Conservation (phyloP, 768 basidiomycete species). For the Harrya chromipes region DNA sequence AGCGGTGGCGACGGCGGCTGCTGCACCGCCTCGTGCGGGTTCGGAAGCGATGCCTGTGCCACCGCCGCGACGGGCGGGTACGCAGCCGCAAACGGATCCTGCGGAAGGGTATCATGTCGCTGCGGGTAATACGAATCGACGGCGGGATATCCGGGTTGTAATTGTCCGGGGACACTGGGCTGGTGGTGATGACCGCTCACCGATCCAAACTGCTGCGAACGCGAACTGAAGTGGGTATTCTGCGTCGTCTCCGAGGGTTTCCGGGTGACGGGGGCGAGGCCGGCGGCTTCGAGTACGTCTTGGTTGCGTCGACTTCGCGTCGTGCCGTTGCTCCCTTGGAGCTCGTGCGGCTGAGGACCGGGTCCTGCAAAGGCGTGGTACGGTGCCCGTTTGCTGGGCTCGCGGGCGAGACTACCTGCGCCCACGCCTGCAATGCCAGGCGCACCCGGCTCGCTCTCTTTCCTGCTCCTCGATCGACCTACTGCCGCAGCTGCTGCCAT, state of each 20-base stretch:
- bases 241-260: conserved; percentile 27
- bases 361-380: conserved; percentile 41
- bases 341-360: conserved; percentile 18
- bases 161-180: not conserved
- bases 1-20: conserved; percentile 10
- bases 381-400: conserved; percentile 30
- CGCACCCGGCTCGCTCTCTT: conserved; percentile 32
- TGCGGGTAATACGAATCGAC: conserved; percentile 26
- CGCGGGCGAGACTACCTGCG: conserved; percentile 29
- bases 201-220: conserved; percentile 23
- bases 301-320: conserved; percentile 23
- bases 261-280: conserved; percentile 20
- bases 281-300: conserved; percentile 30
- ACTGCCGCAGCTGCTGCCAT: conserved; percentile 21
- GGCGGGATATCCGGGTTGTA: conserved; percentile 27
- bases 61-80: conserved; percentile 16
- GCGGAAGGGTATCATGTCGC: conserved; percentile 14
- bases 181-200: conserved; percentile 20
- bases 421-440: conserved; percentile 41
- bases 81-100: conserved; percentile 31
- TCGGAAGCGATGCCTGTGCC: conserved; percentile 12
- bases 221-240: conserved; percentile 21
- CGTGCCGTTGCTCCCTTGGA: conserved; percentile 10
- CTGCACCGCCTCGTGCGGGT: conserved; percentile 13
- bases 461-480: conserved; percentile 24